phyloP scores from a whole-genome alignment of 306 rosid species.

The Morella rubra region DNA sequence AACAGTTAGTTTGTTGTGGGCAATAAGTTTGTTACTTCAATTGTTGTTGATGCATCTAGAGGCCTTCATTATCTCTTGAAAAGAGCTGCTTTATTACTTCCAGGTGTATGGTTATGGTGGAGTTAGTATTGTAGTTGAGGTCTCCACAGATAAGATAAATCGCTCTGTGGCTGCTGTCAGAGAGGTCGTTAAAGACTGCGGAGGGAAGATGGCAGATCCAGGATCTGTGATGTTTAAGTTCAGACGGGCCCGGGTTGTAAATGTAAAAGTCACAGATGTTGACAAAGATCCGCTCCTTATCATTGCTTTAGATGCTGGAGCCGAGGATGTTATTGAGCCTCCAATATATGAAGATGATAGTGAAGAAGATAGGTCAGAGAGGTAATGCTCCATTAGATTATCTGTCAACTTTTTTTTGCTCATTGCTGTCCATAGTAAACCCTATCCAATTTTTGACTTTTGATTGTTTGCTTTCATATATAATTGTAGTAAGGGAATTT shows the following conservation, averaged over 20 bases:
- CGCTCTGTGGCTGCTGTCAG: conserved; percentile 82
- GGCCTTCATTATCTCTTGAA: background rate
- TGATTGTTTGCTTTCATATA: background rate
- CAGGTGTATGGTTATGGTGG: conserved; percentile 95
- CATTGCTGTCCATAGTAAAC: no score
- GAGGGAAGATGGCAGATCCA: conserved; percentile 98
- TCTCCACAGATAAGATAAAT: conserved; percentile 76
- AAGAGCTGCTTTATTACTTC: conserved; percentile 14
- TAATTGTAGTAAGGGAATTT: background rate
- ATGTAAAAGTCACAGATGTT: conserved; percentile 58
- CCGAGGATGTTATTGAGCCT: conserved; percentile 92
- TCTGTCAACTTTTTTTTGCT: conserved; percentile 9
- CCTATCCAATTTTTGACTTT: background rate
- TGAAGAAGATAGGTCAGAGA: conserved; percentile 73
- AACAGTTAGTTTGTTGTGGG: conserved; percentile 10
- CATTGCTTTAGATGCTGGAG: conserved; percentile 82
- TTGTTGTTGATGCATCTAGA: background rate
- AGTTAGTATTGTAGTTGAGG: conserved; percentile 92
- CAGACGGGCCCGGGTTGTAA: conserved; percentile 74
- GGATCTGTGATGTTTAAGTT: conserved; percentile 87
- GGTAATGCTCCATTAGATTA: conserved; percentile 39
- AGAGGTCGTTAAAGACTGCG: conserved; percentile 79
- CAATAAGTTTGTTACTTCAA: conserved; percentile 19
- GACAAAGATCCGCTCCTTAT: conserved; percentile 81
- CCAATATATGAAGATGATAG: conserved; percentile 74